Base-by-base conservation (phyloP, 768 basidiomycete genomes). In the Floccularia luteovirens region DNA sequence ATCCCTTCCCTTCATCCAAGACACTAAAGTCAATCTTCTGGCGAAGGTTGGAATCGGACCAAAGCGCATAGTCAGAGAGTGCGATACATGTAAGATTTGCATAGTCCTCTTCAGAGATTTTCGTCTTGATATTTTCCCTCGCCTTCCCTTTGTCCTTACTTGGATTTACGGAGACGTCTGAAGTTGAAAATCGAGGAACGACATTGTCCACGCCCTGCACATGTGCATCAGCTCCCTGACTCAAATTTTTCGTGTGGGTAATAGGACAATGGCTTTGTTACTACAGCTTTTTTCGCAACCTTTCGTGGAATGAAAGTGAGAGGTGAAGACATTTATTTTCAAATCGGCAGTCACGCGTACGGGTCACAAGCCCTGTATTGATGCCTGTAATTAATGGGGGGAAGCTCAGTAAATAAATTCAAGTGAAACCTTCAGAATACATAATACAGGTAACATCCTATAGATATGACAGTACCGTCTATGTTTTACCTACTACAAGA, bases 31-130 rank as follows among this genome's bases (percentile, higher is more conserved):
- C 75, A 11, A 81, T 58, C 22, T 60, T 67, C 38, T 67, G 57
- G 19, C 74, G 61, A 7, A 85, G 51, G 37, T 78, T 76, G 0
- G 70, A 57, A 49, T 85, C 73, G 2, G 57, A 51, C 85, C 83
- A 90, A 6, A 88, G 53, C 5, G 70, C 66, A 56, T 86, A 75
- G 50, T 86, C 75, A 3, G 85, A 83, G n/a, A 90, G 59, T 0
- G 84, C 70, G 3, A 89, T 69, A 35, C 57, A 60, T 16, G 81
- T 47, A 24, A 86, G 61, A 7, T 56, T 55, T 2, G 69, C 68
- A 34, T 71, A 66, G 45, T 80, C 79, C 31, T 69, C 65, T 13
- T 67, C 57, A 3, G 51, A 38, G 22, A 44, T 42, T 36, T 46
- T 48, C 11, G 31, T 31, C 17, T 16, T 31, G 14, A 21, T 10